phyloP scores from a whole-genome alignment of 306 rosid species.

The Medicago arabica region DNA sequence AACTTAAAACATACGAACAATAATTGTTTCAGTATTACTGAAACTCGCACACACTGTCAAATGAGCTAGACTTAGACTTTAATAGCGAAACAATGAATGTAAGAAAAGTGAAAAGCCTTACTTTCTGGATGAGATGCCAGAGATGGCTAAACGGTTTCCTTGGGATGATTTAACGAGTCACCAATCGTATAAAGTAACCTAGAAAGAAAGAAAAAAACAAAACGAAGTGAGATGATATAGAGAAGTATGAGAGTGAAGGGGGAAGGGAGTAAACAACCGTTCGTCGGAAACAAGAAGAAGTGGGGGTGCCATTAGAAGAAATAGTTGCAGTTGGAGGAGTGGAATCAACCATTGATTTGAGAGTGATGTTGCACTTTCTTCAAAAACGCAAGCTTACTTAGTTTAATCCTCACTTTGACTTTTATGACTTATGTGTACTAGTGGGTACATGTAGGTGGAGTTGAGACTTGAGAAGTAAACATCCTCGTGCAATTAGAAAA shows the following conservation, averaged over 20 bases:
- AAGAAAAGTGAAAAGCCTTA: constrained; percentile 14
- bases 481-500: no score
- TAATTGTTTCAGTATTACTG: no score
- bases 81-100: no score
- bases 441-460: no score
- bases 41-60: no score
- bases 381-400: no score
- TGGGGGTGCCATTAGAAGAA: background rate
- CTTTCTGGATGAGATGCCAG: constrained; percentile 62
- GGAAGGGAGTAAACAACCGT: background rate
- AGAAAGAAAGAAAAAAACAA: background rate
- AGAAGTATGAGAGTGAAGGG: background rate
- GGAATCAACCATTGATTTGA: background rate
- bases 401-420: no score
- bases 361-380: background rate
- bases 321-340: background rate
- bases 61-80: no score
- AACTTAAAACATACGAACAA: no score
- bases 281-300: background rate
- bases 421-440: no score
- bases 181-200: constrained; percentile 72
- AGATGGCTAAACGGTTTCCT: constrained; percentile 62
- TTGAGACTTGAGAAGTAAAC: no score
- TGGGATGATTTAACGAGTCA: constrained; percentile 57
- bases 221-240: background rate